Evolutionary conservation across 2,329 filamentous ascomycete species (phyloP), one percentile per base, ranked within the genome.

Genomic region (Hymenoscyphus albidus): DNA sequence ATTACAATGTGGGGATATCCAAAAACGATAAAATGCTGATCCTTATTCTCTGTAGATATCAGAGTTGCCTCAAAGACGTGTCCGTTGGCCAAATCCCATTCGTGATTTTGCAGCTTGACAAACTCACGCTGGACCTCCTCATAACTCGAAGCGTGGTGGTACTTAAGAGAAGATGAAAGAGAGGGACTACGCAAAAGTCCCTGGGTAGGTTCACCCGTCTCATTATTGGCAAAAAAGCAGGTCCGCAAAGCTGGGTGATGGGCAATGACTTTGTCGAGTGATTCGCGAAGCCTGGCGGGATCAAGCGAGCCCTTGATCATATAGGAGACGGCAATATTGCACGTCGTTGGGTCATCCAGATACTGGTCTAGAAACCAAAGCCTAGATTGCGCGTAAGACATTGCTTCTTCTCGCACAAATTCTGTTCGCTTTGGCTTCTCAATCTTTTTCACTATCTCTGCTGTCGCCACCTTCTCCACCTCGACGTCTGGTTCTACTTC

Each of bases 371-470:
- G 65, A 64, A 80, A 78, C 78, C 78, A 82, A 65, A 81, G 78
- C 0, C 78, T 71, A 0, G 75, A 72, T 67, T 82, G 80, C 7
- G 70, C 75, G n/a, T 74, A 74, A 2, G 79, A 80, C 65, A 81
- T 54, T 27, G 12, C n/a, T 27, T 54, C 48, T 14, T 10, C 39
- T 40, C 39, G 27, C 14, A 40, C 9, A 40, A 14, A 14, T 40
- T 10, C 14, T 40, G 5, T 14, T 40, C 39, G 14, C 39, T 27
- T 27, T 27, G 27, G 27, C 27, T 27, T 27, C 3, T 27, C 27
- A 27, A 27, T 2, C 27, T 27, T 27, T 27, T 27, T 27, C 3
- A 27, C 27, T 27, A 27, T 27, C 27, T 27, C 27, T 27, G 27
- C 27, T 27, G 27, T 27, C 27, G 27, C 27, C 27, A 27, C 3